Evolutionary conservation across 148 eudicot species (phyloP).

Genomic region (Pharnaceum exiguum): DNA sequence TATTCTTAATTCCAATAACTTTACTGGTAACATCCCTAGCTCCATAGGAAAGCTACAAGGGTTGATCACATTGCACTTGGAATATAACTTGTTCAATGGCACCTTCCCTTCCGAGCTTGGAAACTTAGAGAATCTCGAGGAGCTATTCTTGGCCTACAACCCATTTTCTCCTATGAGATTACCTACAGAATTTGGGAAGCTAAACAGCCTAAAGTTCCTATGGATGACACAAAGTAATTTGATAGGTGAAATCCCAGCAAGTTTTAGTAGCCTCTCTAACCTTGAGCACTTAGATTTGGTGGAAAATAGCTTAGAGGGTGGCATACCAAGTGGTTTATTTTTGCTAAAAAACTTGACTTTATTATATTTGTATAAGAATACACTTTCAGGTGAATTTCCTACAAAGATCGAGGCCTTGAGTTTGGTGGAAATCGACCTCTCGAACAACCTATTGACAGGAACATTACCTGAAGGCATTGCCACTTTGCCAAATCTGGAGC

Average conservation of each 20-base stretch:
- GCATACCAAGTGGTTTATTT: constrained; percentile 58
- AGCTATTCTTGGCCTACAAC: constrained; percentile 29
- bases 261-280: constrained; percentile 33
- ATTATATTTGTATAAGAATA: constrained; percentile 44
- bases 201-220: constrained; percentile 28
- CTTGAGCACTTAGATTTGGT: constrained; percentile 49
- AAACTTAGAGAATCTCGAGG: constrained; percentile 36
- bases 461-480: constrained; percentile 38
- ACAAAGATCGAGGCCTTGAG: constrained; percentile 26
- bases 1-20: constrained; percentile 51
- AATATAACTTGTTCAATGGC: constrained; percentile 47
- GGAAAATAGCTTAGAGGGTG: constrained; percentile 38
- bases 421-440: constrained; percentile 37
- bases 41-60: constrained; percentile 40
- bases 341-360: constrained; percentile 40
- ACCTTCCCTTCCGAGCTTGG: constrained; percentile 52
- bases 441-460: constrained; percentile 40
- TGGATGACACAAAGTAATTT: constrained; percentile 40
- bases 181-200: constrained; percentile 43
- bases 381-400: constrained; percentile 55
- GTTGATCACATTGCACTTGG: constrained; percentile 26
- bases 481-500: constrained; percentile 24
- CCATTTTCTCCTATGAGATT: constrained; percentile 25
- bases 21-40: constrained; percentile 60
- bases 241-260: constrained; percentile 50